These are phyloP conservation scores for Diplocarpon rosae DNA, from an alignment of 2,329 filamentous ascomycete species.

Conservation along the genomic window DNA sequence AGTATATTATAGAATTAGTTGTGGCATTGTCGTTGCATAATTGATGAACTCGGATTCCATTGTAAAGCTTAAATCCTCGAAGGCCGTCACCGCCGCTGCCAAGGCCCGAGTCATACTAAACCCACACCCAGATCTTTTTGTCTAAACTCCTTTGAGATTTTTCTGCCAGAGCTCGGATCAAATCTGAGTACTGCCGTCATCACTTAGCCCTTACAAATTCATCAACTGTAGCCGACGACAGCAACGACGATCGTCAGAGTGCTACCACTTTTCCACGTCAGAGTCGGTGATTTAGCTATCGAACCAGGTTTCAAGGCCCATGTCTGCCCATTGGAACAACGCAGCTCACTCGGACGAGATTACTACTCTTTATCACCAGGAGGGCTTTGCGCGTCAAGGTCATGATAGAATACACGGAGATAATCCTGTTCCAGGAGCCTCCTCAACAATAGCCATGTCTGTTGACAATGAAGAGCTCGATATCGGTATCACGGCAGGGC, in stretches of 20 bases:
- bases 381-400: conserved; percentile 13
- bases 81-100: conserved; percentile 8
- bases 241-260: neutral
- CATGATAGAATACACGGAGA: conserved; percentile 25
- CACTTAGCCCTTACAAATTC: conserved; percentile 6
- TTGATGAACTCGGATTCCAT: too few relatives aligned
- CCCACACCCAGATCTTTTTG: neutral
- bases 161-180: conserved; percentile 6
- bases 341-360: conserved; percentile 12
- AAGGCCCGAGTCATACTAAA: conserved; percentile 1
- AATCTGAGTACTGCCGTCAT: conserved; percentile 11
- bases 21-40: neutral
- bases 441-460: conserved; percentile 22
- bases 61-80: conserved; percentile 4
- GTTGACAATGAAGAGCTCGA: conserved; percentile 30
- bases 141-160: conserved; percentile 1
- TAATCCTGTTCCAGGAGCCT: conserved; percentile 18
- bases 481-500: conserved; percentile 63
- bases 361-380: conserved; percentile 15
- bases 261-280: neutral
- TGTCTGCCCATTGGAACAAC: conserved; percentile 20
- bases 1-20: neutral
- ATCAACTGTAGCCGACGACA: neutral
- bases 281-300: neutral
- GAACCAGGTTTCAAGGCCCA: conserved; percentile 7